Percentiles rank a stretch among this genome's conserved stretches.
Evolutionary conservation across 2,329 filamentous ascomycete species (phyloP).

Genomic region (Hypoxylon sp.): DNA sequence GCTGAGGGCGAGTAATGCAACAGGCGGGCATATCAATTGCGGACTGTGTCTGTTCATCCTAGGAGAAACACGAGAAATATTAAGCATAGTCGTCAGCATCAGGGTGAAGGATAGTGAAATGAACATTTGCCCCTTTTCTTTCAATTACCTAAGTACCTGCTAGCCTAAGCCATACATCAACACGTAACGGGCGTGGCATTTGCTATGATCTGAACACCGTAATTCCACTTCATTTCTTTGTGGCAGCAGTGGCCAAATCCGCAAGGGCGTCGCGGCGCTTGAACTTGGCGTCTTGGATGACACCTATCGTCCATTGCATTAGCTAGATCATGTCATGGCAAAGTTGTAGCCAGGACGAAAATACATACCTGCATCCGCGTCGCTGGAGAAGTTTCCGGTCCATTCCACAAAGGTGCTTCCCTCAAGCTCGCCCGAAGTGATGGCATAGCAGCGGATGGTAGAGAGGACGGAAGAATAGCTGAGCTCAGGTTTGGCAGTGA

Average conservation of each 20-base stretch:
- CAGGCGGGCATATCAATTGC: too few species aligned
- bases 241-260: slow-evolving; percentile 65
- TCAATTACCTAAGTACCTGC: neutral
- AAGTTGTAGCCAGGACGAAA: neutral
- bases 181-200: neutral
- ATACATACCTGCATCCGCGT: slow-evolving; percentile 70
- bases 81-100: too few species aligned
- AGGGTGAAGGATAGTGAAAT: too few species aligned
- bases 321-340: slow-evolving; percentile 14
- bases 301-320: slow-evolving; percentile 54
- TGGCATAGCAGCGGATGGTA: slow-evolving; percentile 69
- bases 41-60: too few species aligned
- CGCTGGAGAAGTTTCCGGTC: slow-evolving; percentile 73
- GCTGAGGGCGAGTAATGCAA: too few species aligned
- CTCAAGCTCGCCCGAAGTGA: slow-evolving; percentile 72
- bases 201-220: neutral
- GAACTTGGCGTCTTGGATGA: slow-evolving; percentile 78
- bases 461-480: slow-evolving; percentile 72
- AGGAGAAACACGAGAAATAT: too few species aligned
- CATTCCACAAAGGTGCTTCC: slow-evolving; percentile 73
- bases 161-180: neutral
- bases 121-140: too few species aligned
- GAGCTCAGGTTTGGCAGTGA: slow-evolving; percentile 70
- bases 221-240: slow-evolving; percentile 42
- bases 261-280: slow-evolving; percentile 76